Conservation (phyloP, 495 filamentous ascomycete species). For the Talaromyces adpressus region DNA sequence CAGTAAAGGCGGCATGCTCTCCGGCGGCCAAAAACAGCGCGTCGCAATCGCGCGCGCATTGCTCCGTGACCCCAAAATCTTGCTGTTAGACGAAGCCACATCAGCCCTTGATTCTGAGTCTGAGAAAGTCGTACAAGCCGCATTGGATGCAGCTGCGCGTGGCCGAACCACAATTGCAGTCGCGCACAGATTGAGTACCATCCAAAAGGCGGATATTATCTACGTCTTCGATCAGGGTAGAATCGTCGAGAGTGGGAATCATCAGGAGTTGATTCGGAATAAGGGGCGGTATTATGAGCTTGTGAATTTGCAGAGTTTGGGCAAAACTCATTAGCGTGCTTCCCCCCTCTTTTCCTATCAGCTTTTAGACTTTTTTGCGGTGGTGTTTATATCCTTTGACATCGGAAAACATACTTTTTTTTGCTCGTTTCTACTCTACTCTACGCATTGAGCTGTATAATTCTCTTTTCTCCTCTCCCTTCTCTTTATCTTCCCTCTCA, state of each 20-base stretch:
- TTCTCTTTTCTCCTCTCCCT: not conserved
- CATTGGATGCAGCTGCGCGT: constrained; percentile 64
- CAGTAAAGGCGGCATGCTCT: constrained; percentile 69
- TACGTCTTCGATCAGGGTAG: constrained; percentile 75
- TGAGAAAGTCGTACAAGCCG: constrained; percentile 77
- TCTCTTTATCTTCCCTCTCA: not conserved
- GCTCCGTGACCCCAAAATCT: constrained; percentile 60
- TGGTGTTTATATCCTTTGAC: not conserved
- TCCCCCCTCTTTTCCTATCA: not conserved
- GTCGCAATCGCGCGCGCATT: constrained; percentile 72
- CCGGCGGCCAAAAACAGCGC: constrained; percentile 80
- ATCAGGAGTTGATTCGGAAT: constrained; percentile 56
- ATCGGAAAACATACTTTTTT: not conserved
- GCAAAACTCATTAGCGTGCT: constrained; percentile 35
- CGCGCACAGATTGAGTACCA: constrained; percentile 69
- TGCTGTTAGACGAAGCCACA: constrained; percentile 79
- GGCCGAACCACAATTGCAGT: constrained; percentile 76
- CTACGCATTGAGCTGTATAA: not conserved
- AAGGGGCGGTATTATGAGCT: constrained; percentile 70
- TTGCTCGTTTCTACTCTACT: not conserved
- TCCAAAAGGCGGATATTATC: constrained; percentile 77
- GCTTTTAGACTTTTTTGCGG: not conserved
- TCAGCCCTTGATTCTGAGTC: constrained; percentile 74
- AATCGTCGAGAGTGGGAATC: constrained; percentile 68
- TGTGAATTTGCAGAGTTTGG: constrained; percentile 73